Conservation (phyloP, 331 rosid species). For the Rhamnella rubrinervis region DNA sequence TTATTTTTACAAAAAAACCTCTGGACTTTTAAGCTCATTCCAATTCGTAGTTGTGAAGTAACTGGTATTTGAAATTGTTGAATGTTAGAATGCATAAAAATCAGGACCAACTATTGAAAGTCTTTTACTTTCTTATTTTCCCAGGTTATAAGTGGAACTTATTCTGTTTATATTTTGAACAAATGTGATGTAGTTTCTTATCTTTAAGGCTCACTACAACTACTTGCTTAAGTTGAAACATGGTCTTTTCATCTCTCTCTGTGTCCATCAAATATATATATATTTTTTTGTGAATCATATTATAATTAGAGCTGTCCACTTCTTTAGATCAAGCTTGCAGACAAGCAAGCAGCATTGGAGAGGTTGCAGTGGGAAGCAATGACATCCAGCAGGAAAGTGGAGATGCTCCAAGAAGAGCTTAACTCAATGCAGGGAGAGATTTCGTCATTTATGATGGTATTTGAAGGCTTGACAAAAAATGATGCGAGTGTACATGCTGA, state of each 20-base stretch:
- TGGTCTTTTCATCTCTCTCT: neutral
- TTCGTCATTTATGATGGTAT: constrained; percentile 63
- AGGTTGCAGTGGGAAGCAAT: constrained; percentile 84
- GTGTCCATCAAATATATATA: neutral
- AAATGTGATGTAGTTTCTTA: neutral
- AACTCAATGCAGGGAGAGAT: constrained; percentile 69
- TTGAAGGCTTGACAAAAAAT: constrained; percentile 65
- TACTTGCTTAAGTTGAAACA: neutral
- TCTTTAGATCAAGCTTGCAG: constrained; percentile 88
- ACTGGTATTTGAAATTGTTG: neutral
- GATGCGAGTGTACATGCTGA: constrained; percentile 34
- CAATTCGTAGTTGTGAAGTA: neutral
- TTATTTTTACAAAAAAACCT: neutral
- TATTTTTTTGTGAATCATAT: constrained; percentile 6
- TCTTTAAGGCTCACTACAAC: neutral
- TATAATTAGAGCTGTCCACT: constrained; percentile 17
- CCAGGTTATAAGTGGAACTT: neutral
- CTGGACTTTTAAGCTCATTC: neutral
- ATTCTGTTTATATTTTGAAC: neutral
- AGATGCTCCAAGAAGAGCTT: constrained; percentile 75
- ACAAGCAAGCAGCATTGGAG: constrained; percentile 95
- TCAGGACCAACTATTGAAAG: neutral
- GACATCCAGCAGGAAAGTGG: constrained; percentile 70
- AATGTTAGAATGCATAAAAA: neutral
- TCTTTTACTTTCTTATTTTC: neutral